Percentiles rank a stretch among this genome's conserved stretches.
Evolutionary conservation across 352 stramenopile species (phyloP).

Genomic region (Elongisporangium anandrum): DNA sequence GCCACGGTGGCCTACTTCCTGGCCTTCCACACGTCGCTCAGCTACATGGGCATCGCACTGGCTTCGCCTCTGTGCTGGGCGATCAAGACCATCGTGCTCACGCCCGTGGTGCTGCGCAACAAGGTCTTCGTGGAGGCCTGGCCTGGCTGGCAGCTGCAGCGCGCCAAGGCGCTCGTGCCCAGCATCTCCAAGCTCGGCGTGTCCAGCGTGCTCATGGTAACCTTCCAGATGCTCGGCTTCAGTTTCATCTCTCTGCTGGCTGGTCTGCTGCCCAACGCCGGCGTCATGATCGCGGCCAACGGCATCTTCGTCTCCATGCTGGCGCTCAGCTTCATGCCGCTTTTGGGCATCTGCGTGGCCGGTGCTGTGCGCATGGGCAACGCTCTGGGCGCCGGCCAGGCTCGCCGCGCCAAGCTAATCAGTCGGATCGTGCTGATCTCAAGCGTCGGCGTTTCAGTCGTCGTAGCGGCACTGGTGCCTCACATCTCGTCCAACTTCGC

Average conservation of each 20-base stretch:
- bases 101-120: constrained; percentile 48
- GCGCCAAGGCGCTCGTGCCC: constrained; percentile 31
- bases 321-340: constrained; percentile 23
- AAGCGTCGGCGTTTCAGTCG: constrained; percentile 23
- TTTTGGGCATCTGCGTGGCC: constrained; percentile 20
- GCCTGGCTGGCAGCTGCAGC: constrained; percentile 42
- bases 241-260: constrained; percentile 41
- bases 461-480: constrained; percentile 22
- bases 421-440: constrained; percentile 17
- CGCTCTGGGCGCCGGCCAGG: constrained; percentile 20
- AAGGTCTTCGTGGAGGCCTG: constrained; percentile 48
- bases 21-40: constrained; percentile 46
- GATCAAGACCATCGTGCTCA: constrained; percentile 37
- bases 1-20: constrained; percentile 42
- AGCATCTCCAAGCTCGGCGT: constrained; percentile 29
- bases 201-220: constrained; percentile 48
- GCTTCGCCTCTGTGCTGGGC: constrained; percentile 39
- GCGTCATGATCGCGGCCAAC: constrained; percentile 27
- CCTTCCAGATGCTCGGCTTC: constrained; percentile 42
- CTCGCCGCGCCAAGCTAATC: constrained; percentile 15
- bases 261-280: constrained; percentile 47
- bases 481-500: constrained; percentile 30
- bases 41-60: constrained; percentile 52
- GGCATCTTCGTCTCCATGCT: constrained; percentile 26
- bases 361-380: constrained; percentile 33